Base-by-base conservation (phyloP, 192 early-diverging fungal species). In the Coemansia sp. region DNA sequence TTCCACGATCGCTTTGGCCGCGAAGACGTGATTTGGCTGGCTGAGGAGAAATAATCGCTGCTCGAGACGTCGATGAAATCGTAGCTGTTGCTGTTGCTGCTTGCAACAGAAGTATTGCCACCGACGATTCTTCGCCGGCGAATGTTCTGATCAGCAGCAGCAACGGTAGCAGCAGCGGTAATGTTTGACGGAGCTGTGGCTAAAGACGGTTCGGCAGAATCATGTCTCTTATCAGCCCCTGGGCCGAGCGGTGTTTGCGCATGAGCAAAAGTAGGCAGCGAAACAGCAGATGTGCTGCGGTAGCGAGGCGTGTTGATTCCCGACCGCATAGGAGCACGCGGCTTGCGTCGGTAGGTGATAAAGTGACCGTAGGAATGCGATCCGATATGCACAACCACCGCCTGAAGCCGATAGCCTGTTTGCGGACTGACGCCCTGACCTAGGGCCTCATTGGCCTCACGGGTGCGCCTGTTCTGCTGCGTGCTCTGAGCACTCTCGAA, bases 301-400 rank as follows among this genome's bases (percentile, higher is more conserved):
- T 80, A 73, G 30, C 77, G 68, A 20, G 77, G 77, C 5, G 77
- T 80, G 56, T 80, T 80, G 63, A 80, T 71, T 1, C 72, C 77
- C 1, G 77, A 80, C 50, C 77, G 77, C 25, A 65, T 69, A 0
- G 74, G 68, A 48, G 71, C 61, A 49, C 71, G 60, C 25, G 73
- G 63, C 50, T 69, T 72, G 71, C 90, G 87, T 18, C 95, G 80
- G 76, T 94, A 96, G 0, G 94, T 93, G 28, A 97, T 89, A 87
- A 96, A 99, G 73, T 99, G 96, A 8, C 96, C 96, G 0, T 86
- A 89, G 10, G 96, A 90, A 73, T 99, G 96, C 36, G 80, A 83
- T 12, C 96, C 96, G 60, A 90, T 88, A 68, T 99, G 96, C 12
- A 96, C 87, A 51, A 99, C 89, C 1, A 94, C 94, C 5, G 93